Percentiles rank a stretch among this genome's conserved stretches.
Conservation (phyloP, 1,284 basidiomycete species). For the Ceratobasidium sp. region DNA sequence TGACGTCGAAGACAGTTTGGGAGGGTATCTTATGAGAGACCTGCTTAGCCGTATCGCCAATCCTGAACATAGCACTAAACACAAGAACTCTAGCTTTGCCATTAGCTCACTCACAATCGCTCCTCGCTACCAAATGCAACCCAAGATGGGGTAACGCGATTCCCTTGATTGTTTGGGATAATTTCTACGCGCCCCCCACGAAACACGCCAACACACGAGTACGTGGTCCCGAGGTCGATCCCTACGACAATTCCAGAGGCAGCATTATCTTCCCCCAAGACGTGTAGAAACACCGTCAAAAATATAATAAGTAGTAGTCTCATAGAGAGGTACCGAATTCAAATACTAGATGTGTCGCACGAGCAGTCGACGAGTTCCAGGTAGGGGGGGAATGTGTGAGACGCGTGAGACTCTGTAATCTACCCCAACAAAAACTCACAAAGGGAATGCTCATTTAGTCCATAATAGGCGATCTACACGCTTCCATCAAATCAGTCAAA, state of each 20-base stretch:
- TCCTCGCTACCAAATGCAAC: conserved; percentile 91
- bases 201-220: conserved; percentile 69
- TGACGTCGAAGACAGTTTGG: conserved; percentile 97
- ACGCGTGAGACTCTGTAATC: too few species aligned
- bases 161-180: conserved; percentile 96
- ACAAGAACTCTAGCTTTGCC: not conserved
- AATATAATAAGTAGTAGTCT: too few species aligned
- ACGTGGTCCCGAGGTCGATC: conserved; percentile 78
- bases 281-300: too few species aligned
- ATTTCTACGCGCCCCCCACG: conserved; percentile 93
- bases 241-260: conserved; percentile 96
- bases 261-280: too few species aligned
- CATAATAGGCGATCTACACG: too few species aligned
- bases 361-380: too few species aligned
- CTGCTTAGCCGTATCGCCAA: conserved; percentile 80
- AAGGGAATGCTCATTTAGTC: too few species aligned
- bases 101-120: conserved; percentile 66
- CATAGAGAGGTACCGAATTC: too few species aligned
- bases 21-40: conserved; percentile 82
- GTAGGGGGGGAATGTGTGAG: too few species aligned
- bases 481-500: too few species aligned
- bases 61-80: conserved; percentile 44
- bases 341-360: too few species aligned
- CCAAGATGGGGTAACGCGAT: conserved; percentile 96
- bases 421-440: too few species aligned